Conservation (phyloP, 352 stramenopile species). For the Phytophthora europaea region DNA sequence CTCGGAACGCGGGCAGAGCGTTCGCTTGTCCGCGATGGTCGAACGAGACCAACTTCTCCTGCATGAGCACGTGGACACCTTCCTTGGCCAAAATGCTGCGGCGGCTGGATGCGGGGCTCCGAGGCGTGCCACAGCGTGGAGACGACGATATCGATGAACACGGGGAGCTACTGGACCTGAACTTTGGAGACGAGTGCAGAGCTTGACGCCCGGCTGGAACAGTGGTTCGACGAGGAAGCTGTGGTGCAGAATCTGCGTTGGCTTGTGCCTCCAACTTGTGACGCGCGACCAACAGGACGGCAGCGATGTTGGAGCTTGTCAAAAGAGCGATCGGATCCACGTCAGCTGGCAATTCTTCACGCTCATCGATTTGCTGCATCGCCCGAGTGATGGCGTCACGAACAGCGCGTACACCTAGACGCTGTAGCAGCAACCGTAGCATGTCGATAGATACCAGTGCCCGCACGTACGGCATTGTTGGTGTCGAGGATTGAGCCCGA, state of each 20-base stretch:
- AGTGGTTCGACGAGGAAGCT: neutral
- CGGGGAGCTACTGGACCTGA: constrained; percentile 20
- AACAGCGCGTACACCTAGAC: constrained; percentile 40
- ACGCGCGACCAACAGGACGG: constrained; percentile 42
- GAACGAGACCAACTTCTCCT: constrained; percentile 56
- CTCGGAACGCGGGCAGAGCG: constrained; percentile 45
- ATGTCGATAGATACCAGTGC: constrained; percentile 56
- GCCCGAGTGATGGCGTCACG: constrained; percentile 31
- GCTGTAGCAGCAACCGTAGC: constrained; percentile 46
- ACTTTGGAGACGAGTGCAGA: constrained; percentile 11
- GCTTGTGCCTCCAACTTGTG: constrained; percentile 24
- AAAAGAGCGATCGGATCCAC: constrained; percentile 32
- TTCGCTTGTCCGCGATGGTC: constrained; percentile 47
- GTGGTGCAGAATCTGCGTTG: neutral
- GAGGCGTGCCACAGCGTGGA: constrained; percentile 14
- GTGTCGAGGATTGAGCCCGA: neutral
- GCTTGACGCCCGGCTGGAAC: neutral
- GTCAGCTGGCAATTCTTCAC: constrained; percentile 27
- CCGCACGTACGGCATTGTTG: constrained; percentile 41
- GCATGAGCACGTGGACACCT: constrained; percentile 61
- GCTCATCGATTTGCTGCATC: constrained; percentile 32
- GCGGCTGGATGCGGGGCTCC: constrained; percentile 25
- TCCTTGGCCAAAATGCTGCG: constrained; percentile 64
- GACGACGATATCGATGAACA: constrained; percentile 18
- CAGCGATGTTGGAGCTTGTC: constrained; percentile 53